Evolutionary conservation across 176 grass and related monocot species (phyloP), one percentile per base, ranked within the genome.

Genomic region (Microstegium vimineum): DNA sequence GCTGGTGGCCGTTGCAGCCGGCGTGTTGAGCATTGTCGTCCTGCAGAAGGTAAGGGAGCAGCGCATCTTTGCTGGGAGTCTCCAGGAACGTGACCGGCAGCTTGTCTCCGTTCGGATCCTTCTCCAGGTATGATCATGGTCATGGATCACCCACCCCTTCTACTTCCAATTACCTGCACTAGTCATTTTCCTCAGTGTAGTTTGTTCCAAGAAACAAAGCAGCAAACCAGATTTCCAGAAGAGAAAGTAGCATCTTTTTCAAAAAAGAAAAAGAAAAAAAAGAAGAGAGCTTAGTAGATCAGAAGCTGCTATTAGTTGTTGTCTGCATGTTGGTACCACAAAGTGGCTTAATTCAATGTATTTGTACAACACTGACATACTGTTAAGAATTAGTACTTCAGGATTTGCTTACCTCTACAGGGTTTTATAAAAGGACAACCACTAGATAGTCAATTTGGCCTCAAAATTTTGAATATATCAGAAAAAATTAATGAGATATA

Each of bases 11-110:
- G 80, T 98, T 0, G 85, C 84, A 1, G 82, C 73, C 0, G 82
- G 89, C 0, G 79, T 89, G 41, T 27, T 98, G 60, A 87, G 90
- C 69, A 32, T 89, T 20, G 82, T 91, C 0, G 71, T 93, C 73
- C 83, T 93, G 65, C 89, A 98, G 41, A 98, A 95, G 84, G 87
- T 87, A 54, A 75, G 90, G 85, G 96, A 98, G 85, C 86, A 77
- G 60, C 90, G 82, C 1, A 41, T 87, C 33, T 86, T 91, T 15
- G 52, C 81, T 10, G 69, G 82, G 28, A 78, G 86, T 34, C 82
- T 98, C 25, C 87, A 82, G 71, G 90, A 98, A n/a, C 84, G 87
- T 5, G 92, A 93, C 38, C 69, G 64, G 60, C 89, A 93, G 69
- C 49, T 95, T 43, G 54, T 95, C 60, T 86, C 96, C 37, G 64